Evolutionary conservation across 345 rosid species (phyloP).

Genomic region (Hibiscus trionum): DNA sequence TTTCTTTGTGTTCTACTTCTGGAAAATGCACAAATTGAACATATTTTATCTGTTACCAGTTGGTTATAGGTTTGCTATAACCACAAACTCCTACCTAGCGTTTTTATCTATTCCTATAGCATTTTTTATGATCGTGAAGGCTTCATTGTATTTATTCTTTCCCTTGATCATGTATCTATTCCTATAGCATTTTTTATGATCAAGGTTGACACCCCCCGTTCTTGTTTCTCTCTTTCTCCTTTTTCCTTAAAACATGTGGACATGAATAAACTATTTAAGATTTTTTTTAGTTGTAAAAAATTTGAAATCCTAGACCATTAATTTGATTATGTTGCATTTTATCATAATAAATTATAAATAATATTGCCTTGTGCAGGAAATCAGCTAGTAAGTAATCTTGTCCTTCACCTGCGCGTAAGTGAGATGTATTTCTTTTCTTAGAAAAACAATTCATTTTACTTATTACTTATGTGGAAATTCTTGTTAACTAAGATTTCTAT

Average conservation of each 20-base stretch:
- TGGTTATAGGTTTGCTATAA: background rate
- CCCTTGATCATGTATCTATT: too few relatives aligned
- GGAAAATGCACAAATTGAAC: background rate
- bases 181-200: too few relatives aligned
- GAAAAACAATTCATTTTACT: background rate
- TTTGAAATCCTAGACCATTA: background rate
- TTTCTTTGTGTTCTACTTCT: background rate
- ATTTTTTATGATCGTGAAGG: too few relatives aligned
- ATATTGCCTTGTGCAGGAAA: constrained; percentile 43
- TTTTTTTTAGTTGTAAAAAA: background rate
- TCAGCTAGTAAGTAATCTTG: constrained; percentile 33
- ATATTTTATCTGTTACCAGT: background rate
- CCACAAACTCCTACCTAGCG: background rate
- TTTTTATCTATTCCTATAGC: too few relatives aligned
- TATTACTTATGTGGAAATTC: background rate
- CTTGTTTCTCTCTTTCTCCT: too few relatives aligned
- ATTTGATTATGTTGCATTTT: background rate
- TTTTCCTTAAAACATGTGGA: too few relatives aligned
- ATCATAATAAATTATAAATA: background rate
- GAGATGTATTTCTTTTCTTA: background rate
- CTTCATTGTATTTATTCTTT: too few relatives aligned
- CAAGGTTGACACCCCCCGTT: too few relatives aligned
- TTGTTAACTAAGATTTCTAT: background rate
- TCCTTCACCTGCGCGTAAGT: constrained; percentile 54
- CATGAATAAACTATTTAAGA: background rate